Evolutionary conservation across 2,329 filamentous ascomycete species (phyloP).

Genomic region (Calonectria hawksworthii): DNA sequence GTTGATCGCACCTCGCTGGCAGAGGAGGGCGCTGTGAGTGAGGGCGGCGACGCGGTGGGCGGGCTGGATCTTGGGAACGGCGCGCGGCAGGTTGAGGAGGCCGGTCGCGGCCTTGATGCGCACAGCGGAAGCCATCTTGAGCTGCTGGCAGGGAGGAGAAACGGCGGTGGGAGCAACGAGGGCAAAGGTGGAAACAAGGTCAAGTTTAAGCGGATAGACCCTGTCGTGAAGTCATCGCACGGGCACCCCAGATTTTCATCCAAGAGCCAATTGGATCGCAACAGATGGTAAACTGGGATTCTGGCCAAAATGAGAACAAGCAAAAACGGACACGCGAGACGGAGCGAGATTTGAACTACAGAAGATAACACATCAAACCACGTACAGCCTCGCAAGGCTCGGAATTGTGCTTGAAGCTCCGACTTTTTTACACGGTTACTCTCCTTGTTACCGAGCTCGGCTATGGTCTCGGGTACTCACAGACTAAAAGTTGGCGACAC

Average conservation of each 20-base stretch:
- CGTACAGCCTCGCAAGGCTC: constrained; percentile 8
- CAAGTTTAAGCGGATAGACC: constrained; percentile 40
- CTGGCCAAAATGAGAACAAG: neutral
- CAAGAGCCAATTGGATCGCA: constrained; percentile 4
- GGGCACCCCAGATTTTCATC: constrained; percentile 21
- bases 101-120: constrained; percentile 40
- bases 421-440: constrained; percentile 16
- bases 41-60: constrained; percentile 30
- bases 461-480: constrained; percentile 13
- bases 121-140: constrained; percentile 41
- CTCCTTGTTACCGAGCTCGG: constrained; percentile 20
- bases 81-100: constrained; percentile 37
- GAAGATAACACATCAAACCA: neutral
- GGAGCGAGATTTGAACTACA: neutral
- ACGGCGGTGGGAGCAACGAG: neutral
- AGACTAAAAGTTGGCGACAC: neutral
- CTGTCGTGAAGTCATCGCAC: constrained; percentile 39
- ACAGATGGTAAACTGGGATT: neutral
- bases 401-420: constrained; percentile 37
- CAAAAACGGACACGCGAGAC: neutral
- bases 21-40: constrained; percentile 39
- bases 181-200: constrained; percentile 23
- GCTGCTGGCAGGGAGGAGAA: constrained; percentile 9
- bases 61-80: constrained; percentile 27
- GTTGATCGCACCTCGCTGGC: constrained; percentile 38